These are phyloP conservation scores for Mycena alexandri DNA, from an alignment of 768 basidiomycete genomes.

Conservation along the genomic window DNA sequence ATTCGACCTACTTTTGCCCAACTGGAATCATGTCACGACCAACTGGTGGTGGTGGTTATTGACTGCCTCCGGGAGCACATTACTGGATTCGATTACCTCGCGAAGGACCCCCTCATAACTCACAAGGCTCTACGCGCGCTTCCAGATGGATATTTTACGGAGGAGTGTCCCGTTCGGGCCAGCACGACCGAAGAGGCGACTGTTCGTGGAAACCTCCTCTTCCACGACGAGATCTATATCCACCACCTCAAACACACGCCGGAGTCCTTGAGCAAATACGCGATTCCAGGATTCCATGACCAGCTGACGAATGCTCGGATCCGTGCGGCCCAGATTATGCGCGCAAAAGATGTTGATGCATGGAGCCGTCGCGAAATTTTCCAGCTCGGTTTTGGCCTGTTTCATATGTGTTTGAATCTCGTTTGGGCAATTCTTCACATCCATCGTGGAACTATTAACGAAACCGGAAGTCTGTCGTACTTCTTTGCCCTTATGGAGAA, in stretches of 20 bases:
- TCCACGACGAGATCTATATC: slow-evolving; percentile 34
- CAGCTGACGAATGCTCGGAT: slow-evolving; percentile 36
- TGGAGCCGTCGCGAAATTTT: slow-evolving; percentile 37
- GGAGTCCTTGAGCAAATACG: slow-evolving; percentile 17
- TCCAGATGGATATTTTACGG: slow-evolving; percentile 12
- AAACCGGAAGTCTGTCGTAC: no score
- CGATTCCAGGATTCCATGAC: slow-evolving; percentile 35
- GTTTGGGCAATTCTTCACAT: slow-evolving; percentile 47
- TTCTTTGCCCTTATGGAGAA: slow-evolving; percentile 50
- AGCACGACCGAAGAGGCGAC: slow-evolving; percentile 36
- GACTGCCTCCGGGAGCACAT: background rate
- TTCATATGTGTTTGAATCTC: slow-evolving; percentile 51
- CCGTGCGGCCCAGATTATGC: slow-evolving; percentile 11
- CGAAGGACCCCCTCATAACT: slow-evolving; percentile 3
- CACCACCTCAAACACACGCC: slow-evolving; percentile 26
- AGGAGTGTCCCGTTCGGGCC: slow-evolving; percentile 11
- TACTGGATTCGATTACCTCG: background rate
- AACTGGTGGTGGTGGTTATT: slow-evolving; percentile 22
- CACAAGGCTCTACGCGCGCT: slow-evolving; percentile 14
- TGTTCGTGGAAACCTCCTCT: slow-evolving; percentile 26
- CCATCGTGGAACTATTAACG: slow-evolving; percentile 45
- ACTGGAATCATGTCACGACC: slow-evolving; percentile 16
- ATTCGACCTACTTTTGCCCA: slow-evolving; percentile 7
- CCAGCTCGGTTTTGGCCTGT: slow-evolving; percentile 46
- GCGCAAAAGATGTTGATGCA: slow-evolving; percentile 28